Evolutionary conservation across 2,329 filamentous ascomycete species (phyloP).

Genomic region (Ilyonectria robusta): DNA sequence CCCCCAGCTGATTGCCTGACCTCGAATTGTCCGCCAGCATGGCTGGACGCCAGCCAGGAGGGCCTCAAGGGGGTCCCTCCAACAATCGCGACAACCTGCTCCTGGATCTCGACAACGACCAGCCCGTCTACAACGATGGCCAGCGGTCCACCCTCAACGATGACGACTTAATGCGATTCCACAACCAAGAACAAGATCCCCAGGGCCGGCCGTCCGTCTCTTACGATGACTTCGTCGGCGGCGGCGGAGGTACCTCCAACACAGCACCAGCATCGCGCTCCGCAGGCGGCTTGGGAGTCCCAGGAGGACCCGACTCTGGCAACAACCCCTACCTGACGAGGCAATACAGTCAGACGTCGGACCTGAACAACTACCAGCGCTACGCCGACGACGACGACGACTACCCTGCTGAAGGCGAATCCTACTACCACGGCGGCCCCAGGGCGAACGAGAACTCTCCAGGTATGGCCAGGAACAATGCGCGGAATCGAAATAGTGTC

Average conservation of each 20-base stretch:
- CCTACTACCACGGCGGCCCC: slow-evolving; percentile 82
- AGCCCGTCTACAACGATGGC: slow-evolving; percentile 80
- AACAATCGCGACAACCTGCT: slow-evolving; percentile 72
- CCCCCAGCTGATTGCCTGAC: slow-evolving; percentile 49
- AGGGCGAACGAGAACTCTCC: slow-evolving; percentile 69
- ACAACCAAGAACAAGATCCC: slow-evolving; percentile 77
- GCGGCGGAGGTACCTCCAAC: slow-evolving; percentile 62
- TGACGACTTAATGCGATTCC: slow-evolving; percentile 82
- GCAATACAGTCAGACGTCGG: slow-evolving; percentile 82
- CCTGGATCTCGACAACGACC: slow-evolving; percentile 81
- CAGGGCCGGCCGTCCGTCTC: slow-evolving; percentile 86
- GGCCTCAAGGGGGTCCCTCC: slow-evolving; percentile 65
- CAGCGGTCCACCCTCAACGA: slow-evolving; percentile 85
- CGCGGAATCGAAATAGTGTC: slow-evolving; percentile 89
- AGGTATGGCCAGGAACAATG: slow-evolving; percentile 60
- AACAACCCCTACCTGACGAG: slow-evolving; percentile 63
- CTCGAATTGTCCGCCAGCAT: slow-evolving; percentile 65
- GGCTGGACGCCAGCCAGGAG: slow-evolving; percentile 69
- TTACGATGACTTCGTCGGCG: slow-evolving; percentile 95
- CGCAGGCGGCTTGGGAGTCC: slow-evolving; percentile 47
- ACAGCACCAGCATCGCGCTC: slow-evolving; percentile 58
- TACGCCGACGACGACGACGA: slow-evolving; percentile 93
- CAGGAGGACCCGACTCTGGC: slow-evolving; percentile 29
- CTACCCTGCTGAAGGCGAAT: slow-evolving; percentile 81
- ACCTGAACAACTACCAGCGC: slow-evolving; percentile 87